These are phyloP conservation scores for Rubus idaeus DNA, from an alignment of 306 rosid genomes.

Conservation along the genomic window DNA sequence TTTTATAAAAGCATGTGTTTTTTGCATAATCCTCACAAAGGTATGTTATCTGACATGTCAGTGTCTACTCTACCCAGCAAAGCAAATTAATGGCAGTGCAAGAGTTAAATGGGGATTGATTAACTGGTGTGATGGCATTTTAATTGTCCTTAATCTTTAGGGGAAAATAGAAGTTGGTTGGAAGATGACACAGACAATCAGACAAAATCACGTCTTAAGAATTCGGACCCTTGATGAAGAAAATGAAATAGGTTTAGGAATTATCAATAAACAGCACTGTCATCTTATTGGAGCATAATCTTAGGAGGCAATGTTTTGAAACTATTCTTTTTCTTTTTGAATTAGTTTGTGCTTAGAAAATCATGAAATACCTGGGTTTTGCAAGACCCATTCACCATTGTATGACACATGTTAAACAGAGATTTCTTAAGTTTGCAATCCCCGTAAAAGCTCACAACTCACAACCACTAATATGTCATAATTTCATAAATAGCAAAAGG, in stretches of 20 bases:
- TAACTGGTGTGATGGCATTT: neutral
- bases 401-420: neutral
- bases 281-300: neutral
- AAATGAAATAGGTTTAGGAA: neutral
- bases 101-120: neutral
- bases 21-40: neutral
- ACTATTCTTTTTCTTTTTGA: neutral
- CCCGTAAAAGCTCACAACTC: neutral
- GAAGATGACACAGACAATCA: neutral
- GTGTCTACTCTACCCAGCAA: conserved; percentile 1
- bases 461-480: neutral
- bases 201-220: neutral
- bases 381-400: neutral
- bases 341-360: neutral
- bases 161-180: neutral
- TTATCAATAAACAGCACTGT: neutral
- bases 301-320: neutral
- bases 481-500: conserved; percentile 3
- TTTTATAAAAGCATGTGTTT: neutral
- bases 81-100: neutral
- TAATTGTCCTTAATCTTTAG: neutral
- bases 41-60: neutral
- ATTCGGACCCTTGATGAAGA: neutral
- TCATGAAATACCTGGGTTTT: neutral
- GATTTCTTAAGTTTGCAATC: neutral